These are phyloP conservation scores for Penicillium hordei DNA, from an alignment of 2,329 filamentous ascomycete species.

Conservation along the genomic window DNA sequence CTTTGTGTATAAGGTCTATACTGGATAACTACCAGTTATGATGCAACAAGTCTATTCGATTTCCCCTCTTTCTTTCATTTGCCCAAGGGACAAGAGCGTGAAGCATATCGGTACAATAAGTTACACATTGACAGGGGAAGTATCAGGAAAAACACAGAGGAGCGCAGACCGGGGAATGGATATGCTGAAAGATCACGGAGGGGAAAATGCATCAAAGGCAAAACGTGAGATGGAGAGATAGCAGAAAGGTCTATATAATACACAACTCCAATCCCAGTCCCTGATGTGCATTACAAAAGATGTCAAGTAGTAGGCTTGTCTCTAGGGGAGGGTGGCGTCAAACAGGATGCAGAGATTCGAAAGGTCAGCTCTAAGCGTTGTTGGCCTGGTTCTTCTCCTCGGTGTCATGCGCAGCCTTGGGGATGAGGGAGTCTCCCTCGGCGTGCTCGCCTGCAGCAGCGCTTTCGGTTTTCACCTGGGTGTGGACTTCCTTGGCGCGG, in stretches of 20 bases:
- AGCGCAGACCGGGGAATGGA: constrained; percentile 25
- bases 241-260: constrained; percentile 27
- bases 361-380: constrained; percentile 22
- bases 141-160: constrained; percentile 16
- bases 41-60: constrained; percentile 32
- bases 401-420: constrained; percentile 52
- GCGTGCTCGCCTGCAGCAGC: constrained; percentile 25
- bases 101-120: constrained; percentile 32
- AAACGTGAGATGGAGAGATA: constrained; percentile 16
- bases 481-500: constrained; percentile 24
- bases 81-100: constrained; percentile 15
- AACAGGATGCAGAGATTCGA: constrained; percentile 7
- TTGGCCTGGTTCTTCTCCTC: constrained; percentile 25
- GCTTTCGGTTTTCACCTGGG: constrained; percentile 25
- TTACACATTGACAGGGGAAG: constrained; percentile 24
- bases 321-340: constrained; percentile 11
- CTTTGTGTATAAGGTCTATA: not conserved
- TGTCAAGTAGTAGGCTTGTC: constrained; percentile 1
- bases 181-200: constrained; percentile 23
- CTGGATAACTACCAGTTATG: not conserved
- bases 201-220: constrained; percentile 13
- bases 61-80: constrained; percentile 20
- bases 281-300: constrained; percentile 12
- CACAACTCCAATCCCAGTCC: constrained; percentile 21
- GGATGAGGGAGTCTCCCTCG: constrained; percentile 49